Evolutionary conservation across 2,329 filamentous ascomycete species (phyloP), one percentile per base, ranked within the genome.

Genomic region (Mariannaea elegans): DNA sequence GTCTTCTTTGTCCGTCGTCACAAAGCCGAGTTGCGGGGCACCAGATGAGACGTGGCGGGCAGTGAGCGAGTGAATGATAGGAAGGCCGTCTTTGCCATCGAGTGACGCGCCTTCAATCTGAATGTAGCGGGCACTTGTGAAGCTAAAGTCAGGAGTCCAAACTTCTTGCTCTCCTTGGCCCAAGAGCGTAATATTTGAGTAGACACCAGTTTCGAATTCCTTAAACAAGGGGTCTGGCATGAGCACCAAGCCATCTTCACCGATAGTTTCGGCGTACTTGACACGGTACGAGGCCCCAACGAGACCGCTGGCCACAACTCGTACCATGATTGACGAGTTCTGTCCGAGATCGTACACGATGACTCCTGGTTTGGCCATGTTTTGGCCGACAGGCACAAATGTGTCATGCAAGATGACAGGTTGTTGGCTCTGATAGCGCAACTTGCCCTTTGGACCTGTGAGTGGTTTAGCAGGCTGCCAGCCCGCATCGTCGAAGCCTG

Each of bases 181-280:
- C 2, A 70, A 62, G 1, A 79, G 65, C 1, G 69, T 75, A 52
- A 78, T 67, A 7, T 75, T 77, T 23, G 75, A 78, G 65, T 77
- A 79, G 8, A 80, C 77, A 10, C 71, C 68, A 2, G 65, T 68
- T 50, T 70, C 69, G 14, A 71, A 71, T 16, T 71, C 66, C 23
- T 50, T 78, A 66, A 78, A 78, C 13, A 78, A 60, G 7, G 76
- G 76, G 52, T 79, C 76, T 1, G 76, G 77, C 76, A 79, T 79
- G n/a, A 76, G 59, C 2, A 78, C 76, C 23, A 63, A 39, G 18
- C 66, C 69, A 3, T 63, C 61, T 41, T 71, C 66, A 5, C 64
- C 66, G 19, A 71, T 49, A 8, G 67, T 71, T 48, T 71, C 69
- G 1, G 67, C 70, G 54, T 68, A 71, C 29, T 59, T 62, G 18